Percentiles rank a stretch among this genome's conserved stretches.
Evolutionary conservation across 2,329 filamentous ascomycete genomes (phyloP).

Genomic region (Trichoderma simmonsii): DNA sequence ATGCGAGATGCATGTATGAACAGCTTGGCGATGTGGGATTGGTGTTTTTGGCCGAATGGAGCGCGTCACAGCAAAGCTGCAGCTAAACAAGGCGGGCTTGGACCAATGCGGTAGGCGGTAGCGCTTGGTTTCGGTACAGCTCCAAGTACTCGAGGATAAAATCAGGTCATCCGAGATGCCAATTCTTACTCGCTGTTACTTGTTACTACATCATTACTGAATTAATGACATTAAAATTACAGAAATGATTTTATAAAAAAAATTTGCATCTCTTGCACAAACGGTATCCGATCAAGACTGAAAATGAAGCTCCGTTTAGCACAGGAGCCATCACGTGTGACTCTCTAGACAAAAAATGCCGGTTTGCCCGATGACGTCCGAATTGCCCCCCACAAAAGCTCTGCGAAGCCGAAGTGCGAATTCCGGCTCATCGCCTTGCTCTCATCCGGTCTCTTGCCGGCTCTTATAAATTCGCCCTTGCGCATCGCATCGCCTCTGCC

Average conservation of each 20-base stretch:
- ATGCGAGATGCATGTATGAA: neutral
- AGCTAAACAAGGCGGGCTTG: constrained; percentile 11
- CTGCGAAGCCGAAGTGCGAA: constrained; percentile 15
- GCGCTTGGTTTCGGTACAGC: neutral
- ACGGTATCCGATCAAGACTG: no score
- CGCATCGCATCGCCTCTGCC: neutral
- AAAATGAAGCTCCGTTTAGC: neutral
- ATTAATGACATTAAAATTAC: neutral
- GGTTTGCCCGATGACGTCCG: constrained; percentile 32
- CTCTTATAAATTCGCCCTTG: neutral
- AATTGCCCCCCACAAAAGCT: constrained; percentile 20
- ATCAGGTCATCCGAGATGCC: neutral
- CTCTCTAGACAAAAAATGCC: neutral
- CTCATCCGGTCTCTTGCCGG: neutral
- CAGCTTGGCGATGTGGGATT: constrained; percentile 12
- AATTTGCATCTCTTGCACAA: no score
- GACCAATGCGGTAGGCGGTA: constrained; percentile 10
- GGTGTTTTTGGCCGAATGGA: constrained; percentile 13
- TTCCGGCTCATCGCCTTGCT: neutral
- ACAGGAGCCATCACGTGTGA: neutral
- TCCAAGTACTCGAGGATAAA: neutral
- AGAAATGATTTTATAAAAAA: no score
- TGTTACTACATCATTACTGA: neutral
- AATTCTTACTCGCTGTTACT: neutral
- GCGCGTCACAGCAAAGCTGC: constrained; percentile 17